phyloP scores from a whole-genome alignment of 306 rosid species.

The Cucumis melo region DNA sequence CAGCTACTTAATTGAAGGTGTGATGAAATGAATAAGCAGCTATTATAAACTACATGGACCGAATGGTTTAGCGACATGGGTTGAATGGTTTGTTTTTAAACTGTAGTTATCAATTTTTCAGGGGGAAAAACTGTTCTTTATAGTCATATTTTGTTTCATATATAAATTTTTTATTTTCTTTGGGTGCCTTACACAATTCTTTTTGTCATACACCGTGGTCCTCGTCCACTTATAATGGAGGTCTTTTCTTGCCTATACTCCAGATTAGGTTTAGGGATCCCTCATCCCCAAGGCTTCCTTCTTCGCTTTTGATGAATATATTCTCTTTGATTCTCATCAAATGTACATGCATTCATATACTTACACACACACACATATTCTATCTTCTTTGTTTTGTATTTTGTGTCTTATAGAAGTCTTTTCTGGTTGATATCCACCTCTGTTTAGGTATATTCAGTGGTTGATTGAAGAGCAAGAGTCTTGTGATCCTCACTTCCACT shows the following conservation, averaged over 20 bases:
- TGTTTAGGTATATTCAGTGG: conserved; percentile 81
- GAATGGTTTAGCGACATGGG: neutral
- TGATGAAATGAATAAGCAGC: neutral
- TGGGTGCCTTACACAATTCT: neutral
- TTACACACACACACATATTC: neutral
- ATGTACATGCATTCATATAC: neutral
- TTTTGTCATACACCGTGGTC: neutral
- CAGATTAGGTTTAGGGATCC: neutral
- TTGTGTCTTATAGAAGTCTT: neutral
- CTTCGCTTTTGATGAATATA: neutral
- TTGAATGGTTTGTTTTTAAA: neutral
- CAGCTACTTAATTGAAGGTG: neutral
- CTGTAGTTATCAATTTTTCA: neutral
- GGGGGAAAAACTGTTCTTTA: neutral
- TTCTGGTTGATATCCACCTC: conserved; percentile 10
- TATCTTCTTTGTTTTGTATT: neutral
- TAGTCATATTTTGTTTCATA: neutral
- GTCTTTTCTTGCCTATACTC: neutral
- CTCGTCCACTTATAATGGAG: neutral
- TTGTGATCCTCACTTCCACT: conserved; percentile 59
- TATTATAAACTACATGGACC: neutral
- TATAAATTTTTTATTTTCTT: neutral
- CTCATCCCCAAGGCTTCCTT: neutral
- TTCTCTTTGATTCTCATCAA: neutral
- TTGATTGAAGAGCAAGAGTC: conserved; percentile 90